phyloP scores from a whole-genome alignment of 2,329 filamentous ascomycete species.

The Talaromyces sp. region DNA sequence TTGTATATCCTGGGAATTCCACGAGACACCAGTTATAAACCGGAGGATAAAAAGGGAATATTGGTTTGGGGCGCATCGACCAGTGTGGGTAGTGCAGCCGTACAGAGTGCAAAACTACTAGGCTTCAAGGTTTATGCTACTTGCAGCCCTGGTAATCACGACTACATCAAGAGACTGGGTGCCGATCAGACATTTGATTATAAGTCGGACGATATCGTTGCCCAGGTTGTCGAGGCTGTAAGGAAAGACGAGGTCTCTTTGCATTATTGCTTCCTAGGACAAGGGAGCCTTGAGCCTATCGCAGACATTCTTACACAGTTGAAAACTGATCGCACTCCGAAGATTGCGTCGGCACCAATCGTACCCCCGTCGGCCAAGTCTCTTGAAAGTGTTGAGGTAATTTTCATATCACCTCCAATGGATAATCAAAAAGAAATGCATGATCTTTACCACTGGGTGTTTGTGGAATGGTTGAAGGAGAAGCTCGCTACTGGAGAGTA shows the following conservation, averaged over 20 bases:
- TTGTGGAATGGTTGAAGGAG: conserved; percentile 16
- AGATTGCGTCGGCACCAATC: conserved; percentile 3
- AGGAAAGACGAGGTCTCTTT: conserved; percentile 15
- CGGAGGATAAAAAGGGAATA: conserved; percentile 22
- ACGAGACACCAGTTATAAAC: conserved; percentile 15
- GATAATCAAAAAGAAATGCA: conserved; percentile 9
- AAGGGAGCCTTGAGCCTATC: conserved; percentile 1
- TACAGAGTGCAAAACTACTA: conserved; percentile 37
- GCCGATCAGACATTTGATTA: conserved; percentile 38
- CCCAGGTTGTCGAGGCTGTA: conserved; percentile 21
- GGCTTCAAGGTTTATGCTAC: conserved; percentile 37
- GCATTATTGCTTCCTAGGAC: conserved; percentile 5
- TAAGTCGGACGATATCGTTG: conserved; percentile 23
- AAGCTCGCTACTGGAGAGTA: conserved; percentile 16
- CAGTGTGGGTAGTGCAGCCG: conserved; percentile 34
- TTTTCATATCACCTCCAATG: conserved; percentile 12
- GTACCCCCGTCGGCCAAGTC: background rate
- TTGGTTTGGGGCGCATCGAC: conserved; percentile 40
- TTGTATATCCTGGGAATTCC: conserved; percentile 21
- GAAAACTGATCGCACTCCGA: background rate
- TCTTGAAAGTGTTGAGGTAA: conserved; percentile 4
- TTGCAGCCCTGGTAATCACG: conserved; percentile 33
- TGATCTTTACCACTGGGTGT: conserved; percentile 14
- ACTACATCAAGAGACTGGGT: conserved; percentile 31
- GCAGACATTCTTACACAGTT: background rate